Evolutionary conservation across 805 yeast species (phyloP), one percentile per base, ranked within the genome.

Genomic region (Candida boleticola): DNA sequence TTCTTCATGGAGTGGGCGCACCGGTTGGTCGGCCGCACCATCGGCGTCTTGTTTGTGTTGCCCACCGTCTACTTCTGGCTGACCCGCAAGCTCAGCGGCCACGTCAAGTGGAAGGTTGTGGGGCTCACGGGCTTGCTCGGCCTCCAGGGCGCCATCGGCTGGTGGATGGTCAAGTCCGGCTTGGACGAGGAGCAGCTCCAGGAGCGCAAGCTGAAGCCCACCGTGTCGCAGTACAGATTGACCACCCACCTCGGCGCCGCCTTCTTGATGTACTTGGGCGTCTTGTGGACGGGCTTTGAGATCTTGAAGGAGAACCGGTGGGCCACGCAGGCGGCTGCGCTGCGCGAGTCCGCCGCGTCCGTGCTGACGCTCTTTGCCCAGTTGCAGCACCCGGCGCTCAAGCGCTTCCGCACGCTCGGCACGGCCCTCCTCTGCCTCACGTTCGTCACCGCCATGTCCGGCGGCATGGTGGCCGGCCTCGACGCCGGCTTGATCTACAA

Each of bases 121-220:
- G 87, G 87, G 1, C 76, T 93, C 36, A 77, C 95, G 32, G 80
- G 75, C 0, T 67, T 93, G 39, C 73, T 93, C 44, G 99, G 96
- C 9, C 68, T 93, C 37, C 99, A 93, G 71, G 99, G 99, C 40
- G 85, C 83, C 40, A 84, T 93, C 51, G 99, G 99, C 25, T 93
- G 99, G 99, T 93, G 99, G 99, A 93, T 93, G 99, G 99, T 93
- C 40, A 82, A 86, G 55, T 88, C 97, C 7, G 99, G 99, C 23
- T 74, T 93, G 42, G 95, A 89, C 58, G 85, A 84, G 55, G 76
- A 83, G 34, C 84, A 84, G 56, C 69, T 93, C 37, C 77, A 76
- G 18, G 89, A 84, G 50, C 77, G 96, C 60, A 85, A 79, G 36
- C 82, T 96, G 0, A 95, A 92, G 58, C 99, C 99, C n/a, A 89